A percentile compares a stretch with the other conserved stretches of the same genome.
Conservation (phyloP, 768 basidiomycete genomes). For the Coprinopsis marcescibilis region DNA sequence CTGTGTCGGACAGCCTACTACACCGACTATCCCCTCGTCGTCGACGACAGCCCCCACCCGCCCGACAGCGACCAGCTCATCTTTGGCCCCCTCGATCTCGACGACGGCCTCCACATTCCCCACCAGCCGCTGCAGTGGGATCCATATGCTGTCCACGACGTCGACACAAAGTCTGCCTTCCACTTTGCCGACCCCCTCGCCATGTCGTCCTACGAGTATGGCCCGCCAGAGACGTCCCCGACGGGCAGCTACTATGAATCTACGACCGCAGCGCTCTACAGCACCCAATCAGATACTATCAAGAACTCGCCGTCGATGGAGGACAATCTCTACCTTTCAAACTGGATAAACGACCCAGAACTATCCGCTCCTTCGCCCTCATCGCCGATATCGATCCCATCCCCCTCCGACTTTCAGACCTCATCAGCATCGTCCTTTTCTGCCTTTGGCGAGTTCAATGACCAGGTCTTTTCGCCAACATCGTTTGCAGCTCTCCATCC, state of each 20-base stretch:
- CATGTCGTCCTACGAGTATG: constrained; percentile 28
- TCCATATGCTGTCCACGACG: constrained; percentile 29
- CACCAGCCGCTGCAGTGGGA: constrained; percentile 32
- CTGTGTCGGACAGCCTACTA: constrained; percentile 28
- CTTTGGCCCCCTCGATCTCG: constrained; percentile 56
- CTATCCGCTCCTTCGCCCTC: constrained; percentile 32
- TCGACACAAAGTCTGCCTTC: constrained; percentile 38
- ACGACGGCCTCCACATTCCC: constrained; percentile 30
- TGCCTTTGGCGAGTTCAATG: constrained; percentile 45
- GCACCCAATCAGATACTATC: constrained; percentile 33
- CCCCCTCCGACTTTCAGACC: constrained; percentile 34
- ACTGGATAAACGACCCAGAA: constrained; percentile 65
- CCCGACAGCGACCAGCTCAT: constrained; percentile 49
- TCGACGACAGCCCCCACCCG: constrained; percentile 31
- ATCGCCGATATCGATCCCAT: constrained; percentile 62
- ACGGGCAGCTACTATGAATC: constrained; percentile 33
- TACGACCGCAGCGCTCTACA: constrained; percentile 33
- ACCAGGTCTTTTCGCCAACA: constrained; percentile 52
- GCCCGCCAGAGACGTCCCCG: constrained; percentile 35
- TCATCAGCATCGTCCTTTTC: constrained; percentile 37
- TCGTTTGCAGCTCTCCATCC: constrained; percentile 56
- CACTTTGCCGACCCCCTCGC: constrained; percentile 27
- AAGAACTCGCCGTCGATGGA: constrained; percentile 42
- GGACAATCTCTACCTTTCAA: constrained; percentile 34
- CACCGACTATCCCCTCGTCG: constrained; percentile 26